Evolutionary conservation across 345 rosid species (phyloP).

Genomic region (Gossypium arboreum): DNA sequence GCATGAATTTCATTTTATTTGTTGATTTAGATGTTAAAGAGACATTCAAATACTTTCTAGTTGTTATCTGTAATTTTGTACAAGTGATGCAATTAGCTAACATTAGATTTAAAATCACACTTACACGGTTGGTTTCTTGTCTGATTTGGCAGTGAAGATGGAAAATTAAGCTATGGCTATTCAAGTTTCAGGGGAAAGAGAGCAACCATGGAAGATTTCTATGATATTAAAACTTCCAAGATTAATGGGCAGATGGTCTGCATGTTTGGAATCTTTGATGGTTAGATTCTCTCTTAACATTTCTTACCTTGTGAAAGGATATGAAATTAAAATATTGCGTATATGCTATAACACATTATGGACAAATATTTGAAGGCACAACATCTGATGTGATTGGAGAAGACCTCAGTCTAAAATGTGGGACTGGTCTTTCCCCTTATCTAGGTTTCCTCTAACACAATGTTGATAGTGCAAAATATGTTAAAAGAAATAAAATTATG

Average conservation of each 20-base stretch:
- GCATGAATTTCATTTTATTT: no score
- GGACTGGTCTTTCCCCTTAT: no score
- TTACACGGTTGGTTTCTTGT: conserved; percentile 12
- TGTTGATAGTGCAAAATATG: no score
- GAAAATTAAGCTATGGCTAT: conserved; percentile 88
- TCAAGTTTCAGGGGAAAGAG: conserved; percentile 97
- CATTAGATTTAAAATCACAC: not conserved
- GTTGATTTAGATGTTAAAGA: not conserved
- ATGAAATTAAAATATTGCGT: conserved; percentile 5
- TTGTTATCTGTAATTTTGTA: conserved; percentile 4
- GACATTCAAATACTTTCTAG: not conserved
- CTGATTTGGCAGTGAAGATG: conserved; percentile 63
- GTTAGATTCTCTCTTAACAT: conserved; percentile 43
- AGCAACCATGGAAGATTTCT: conserved; percentile 93
- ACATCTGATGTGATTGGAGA: not conserved
- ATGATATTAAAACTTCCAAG: conserved; percentile 61
- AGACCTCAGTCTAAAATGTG: no score
- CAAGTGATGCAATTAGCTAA: not conserved
- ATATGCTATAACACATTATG: not conserved
- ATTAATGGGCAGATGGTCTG: conserved; percentile 68
- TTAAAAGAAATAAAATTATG: no score
- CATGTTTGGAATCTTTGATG: conserved; percentile 99
- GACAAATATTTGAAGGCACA: not conserved
- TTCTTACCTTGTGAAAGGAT: conserved; percentile 11
- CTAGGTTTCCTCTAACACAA: no score